These are phyloP conservation scores for Leccinum fallax DNA, from an alignment of 1,284 basidiomycete species.

Conservation along the genomic window DNA sequence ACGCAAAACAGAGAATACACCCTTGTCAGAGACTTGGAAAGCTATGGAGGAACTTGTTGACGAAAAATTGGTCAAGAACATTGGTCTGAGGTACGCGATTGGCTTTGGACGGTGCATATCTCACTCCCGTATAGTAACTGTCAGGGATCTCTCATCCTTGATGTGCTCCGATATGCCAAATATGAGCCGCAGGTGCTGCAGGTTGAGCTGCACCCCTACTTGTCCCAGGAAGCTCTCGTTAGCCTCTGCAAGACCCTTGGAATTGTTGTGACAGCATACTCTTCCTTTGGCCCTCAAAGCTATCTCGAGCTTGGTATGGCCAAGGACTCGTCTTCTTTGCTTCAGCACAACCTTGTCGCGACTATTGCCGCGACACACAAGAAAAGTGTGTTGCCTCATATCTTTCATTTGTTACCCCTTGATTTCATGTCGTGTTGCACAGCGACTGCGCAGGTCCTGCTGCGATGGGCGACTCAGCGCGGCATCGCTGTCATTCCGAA, in stretches of 20 bases:
- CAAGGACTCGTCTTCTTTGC: constrained; percentile 51
- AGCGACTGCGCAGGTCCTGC: constrained; percentile 65
- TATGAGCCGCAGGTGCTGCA: constrained; percentile 74
- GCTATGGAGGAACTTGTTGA: constrained; percentile 78
- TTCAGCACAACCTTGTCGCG: constrained; percentile 52
- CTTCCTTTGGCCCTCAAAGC: constrained; percentile 73
- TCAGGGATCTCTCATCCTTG: constrained; percentile 62
- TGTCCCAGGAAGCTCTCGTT: constrained; percentile 68
- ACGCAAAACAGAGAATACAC: constrained; percentile 52
- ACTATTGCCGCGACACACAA: constrained; percentile 52
- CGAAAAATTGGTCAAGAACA: constrained; percentile 68
- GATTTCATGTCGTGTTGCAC: constrained; percentile 11
- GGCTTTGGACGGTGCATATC: neutral
- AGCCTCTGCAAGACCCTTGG: constrained; percentile 58
- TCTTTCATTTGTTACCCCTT: neutral
- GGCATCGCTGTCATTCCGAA: constrained; percentile 82
- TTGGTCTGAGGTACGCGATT: constrained; percentile 53
- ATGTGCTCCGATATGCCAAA: constrained; percentile 71
- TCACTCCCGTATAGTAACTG: constrained; percentile 52
- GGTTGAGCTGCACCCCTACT: constrained; percentile 78
- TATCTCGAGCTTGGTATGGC: constrained; percentile 66
- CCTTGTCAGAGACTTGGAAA: constrained; percentile 75
- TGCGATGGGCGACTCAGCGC: constrained; percentile 80
- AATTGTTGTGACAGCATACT: constrained; percentile 78
- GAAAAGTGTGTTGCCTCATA: constrained; percentile 49